Evolutionary conservation across 1,139 yeast genomes (phyloP).

Genomic region (Yamadazyma membranifaciens): DNA sequence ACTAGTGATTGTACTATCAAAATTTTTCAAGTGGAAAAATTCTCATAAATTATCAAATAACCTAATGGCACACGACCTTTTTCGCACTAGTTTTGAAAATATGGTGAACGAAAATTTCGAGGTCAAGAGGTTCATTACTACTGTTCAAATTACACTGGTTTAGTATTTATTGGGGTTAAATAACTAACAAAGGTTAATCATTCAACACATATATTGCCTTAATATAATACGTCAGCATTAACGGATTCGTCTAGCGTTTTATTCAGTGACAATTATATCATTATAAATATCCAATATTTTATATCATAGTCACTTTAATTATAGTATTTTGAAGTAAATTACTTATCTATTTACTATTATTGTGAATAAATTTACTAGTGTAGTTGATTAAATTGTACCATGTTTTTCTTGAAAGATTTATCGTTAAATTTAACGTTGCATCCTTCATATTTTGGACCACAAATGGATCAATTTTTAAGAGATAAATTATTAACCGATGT

Average conservation of each 20-base stretch:
- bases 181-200: neutral
- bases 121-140: neutral
- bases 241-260: no score
- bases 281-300: neutral
- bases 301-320: neutral
- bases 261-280: neutral
- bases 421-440: slow-evolving; percentile 89
- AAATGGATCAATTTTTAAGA: slow-evolving; percentile 90
- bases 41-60: neutral
- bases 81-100: slow-evolving; percentile 2
- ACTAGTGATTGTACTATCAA: neutral
- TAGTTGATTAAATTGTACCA: slow-evolving; percentile 10
- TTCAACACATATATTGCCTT: no score
- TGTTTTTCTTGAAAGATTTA: slow-evolving; percentile 72
- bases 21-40: slow-evolving; percentile 1
- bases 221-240: no score
- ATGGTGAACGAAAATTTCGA: neutral
- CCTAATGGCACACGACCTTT: slow-evolving; percentile 4
- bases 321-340: no score
- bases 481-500: slow-evolving; percentile 91
- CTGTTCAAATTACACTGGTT: no score
- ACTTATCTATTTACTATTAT: neutral
- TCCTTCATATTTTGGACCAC: slow-evolving; percentile 97
- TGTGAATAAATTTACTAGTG: neutral
- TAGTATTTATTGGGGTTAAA: slow-evolving; percentile 2